These are phyloP conservation scores for Euphrasia confusa DNA, from an alignment of 257 asterid genomes.

Conservation along the genomic window DNA sequence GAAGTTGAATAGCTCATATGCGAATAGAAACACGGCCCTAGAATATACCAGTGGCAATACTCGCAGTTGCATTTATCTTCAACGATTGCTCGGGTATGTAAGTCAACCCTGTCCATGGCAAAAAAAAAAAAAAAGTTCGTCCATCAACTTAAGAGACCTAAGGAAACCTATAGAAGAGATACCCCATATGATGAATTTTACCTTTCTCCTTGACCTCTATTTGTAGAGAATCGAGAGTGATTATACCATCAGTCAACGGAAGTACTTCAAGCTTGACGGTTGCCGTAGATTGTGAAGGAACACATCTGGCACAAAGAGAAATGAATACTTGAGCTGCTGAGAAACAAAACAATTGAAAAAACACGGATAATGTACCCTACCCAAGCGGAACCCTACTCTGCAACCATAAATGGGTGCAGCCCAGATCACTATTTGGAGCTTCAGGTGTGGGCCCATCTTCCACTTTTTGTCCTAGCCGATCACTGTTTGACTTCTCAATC, in stretches of 20 bases:
- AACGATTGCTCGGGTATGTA: conserved; percentile 87
- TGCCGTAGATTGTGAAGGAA: conserved; percentile 87
- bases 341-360: conserved; percentile 7
- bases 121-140: conserved; percentile 17
- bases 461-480: conserved; percentile 20
- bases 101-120: conserved; percentile 50
- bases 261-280: conserved; percentile 96
- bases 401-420: conserved; percentile 96
- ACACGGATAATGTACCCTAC: conserved; percentile 36
- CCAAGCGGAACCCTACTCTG: conserved; percentile 98
- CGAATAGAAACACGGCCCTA: conserved; percentile 27
- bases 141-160: conserved; percentile 16
- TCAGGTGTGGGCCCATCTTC: conserved; percentile 43
- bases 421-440: conserved; percentile 63
- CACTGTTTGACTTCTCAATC: too few species aligned
- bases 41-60: conserved; percentile 68
- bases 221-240: conserved; percentile 91
- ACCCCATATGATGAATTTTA: conserved; percentile 51
- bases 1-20: neutral
- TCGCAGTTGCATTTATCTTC: conserved; percentile 85
- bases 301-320: conserved; percentile 44
- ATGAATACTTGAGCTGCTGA: conserved; percentile 19
- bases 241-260: conserved; percentile 94
- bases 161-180: neutral
- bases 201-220: conserved; percentile 90